Evolutionary conservation across 2,329 filamentous ascomycete species (phyloP), one percentile per base, ranked within the genome.

Genomic region (Diplodia scrobiculata): DNA sequence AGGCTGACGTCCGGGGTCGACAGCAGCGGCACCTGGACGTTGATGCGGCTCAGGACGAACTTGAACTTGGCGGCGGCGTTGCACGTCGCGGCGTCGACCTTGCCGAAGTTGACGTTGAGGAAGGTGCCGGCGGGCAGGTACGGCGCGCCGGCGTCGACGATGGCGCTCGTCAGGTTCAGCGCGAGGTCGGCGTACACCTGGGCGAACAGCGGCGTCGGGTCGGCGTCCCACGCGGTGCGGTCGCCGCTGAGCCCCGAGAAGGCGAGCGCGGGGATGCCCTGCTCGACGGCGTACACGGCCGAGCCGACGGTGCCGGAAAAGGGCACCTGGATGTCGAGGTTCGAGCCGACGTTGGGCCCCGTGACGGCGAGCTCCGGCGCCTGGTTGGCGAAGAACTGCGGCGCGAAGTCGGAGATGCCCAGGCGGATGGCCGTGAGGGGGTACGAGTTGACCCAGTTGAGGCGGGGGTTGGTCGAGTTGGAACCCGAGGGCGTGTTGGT

Each of bases 391-490:
- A 87, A 89, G 65, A 85, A 78, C 48, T 80, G 77, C 0, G 83
- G 82, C 0, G 81, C 83, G 41, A 87, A 81, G 4, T 78, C 82
- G 67, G 86, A 77, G 72, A 90, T 85, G 45, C 88, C 88, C 73
- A 85, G 84, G 66, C 84, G 83, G 72, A 89, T 86, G 1, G 85
- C 80, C 0, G 88, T 90, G 1, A 86, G 86, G 0, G 89, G 88
- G 76, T 80, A 90, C 0, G 86, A 88, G 79, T 91, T 91, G 67
- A 91, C 88, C 81, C 89, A 91, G 80, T 90, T 88, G 53, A 90
- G 81, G 5, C 84, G 83, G 0, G 84, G 80, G 67, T 84, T 79
- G 0, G 83, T 83, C 10, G 79, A 75, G 71, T 91, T 89, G 69
- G 76, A 75, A 47, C 88, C 88, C 17, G 81, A 79, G 1, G 86